phyloP scores from a whole-genome alignment of 345 rosid genomes.

The Eutrema heterophyllum region DNA sequence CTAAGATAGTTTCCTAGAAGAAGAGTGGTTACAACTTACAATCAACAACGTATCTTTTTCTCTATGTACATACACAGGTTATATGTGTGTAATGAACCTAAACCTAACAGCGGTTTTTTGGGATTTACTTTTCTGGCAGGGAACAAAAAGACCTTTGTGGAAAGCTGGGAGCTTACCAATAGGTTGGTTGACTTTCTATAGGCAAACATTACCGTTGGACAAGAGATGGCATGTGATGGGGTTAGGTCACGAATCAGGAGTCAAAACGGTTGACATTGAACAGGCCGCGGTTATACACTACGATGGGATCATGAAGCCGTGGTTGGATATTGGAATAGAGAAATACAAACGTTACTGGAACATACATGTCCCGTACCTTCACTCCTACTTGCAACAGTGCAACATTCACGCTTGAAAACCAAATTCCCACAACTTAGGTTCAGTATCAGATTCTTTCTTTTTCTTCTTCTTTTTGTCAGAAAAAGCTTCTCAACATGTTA shows the following conservation, averaged over 20 bases:
- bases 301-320: constrained; percentile 90
- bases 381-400: constrained; percentile 58
- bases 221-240: constrained; percentile 77
- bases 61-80: neutral
- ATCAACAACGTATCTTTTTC: neutral
- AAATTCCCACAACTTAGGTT: constrained; percentile 8
- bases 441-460: constrained; percentile 12
- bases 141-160: constrained; percentile 57
- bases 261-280: constrained; percentile 46
- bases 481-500: constrained; percentile 16
- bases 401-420: constrained; percentile 49
- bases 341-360: constrained; percentile 77
- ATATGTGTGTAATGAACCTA: neutral
- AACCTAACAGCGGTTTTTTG: neutral
- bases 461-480: neutral
- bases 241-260: constrained; percentile 62
- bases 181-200: constrained; percentile 86
- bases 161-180: constrained; percentile 78
- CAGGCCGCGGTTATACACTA: constrained; percentile 80
- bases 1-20: neutral
- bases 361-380: constrained; percentile 46
- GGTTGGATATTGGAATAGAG: constrained; percentile 77
- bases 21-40: neutral
- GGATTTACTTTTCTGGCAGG: constrained; percentile 38
- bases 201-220: constrained; percentile 63